Evolutionary conservation across 1,139 yeast species (phyloP).

Genomic region (Magnusiomyces fungicola): DNA sequence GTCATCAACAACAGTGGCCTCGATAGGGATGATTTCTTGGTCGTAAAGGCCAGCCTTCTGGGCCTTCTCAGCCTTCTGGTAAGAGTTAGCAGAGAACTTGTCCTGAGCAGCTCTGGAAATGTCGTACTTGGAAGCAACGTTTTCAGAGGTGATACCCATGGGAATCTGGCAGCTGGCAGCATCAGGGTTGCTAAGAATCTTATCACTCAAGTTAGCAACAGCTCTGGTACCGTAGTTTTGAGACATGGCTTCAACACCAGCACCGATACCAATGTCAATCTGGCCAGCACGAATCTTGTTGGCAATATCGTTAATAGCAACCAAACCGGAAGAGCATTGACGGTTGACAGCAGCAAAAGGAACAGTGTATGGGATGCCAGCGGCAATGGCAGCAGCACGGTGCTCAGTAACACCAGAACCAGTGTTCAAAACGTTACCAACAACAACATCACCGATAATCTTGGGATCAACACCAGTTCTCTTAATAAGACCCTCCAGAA

Average conservation of each 20-base stretch:
- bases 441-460: constrained; percentile 71
- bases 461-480: constrained; percentile 54
- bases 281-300: constrained; percentile 82
- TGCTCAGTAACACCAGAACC: constrained; percentile 94
- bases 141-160: constrained; percentile 89
- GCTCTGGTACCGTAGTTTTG: constrained; percentile 71
- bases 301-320: constrained; percentile 85
- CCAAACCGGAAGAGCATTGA: constrained; percentile 90
- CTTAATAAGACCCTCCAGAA: constrained; percentile 54
- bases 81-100: constrained; percentile 37
- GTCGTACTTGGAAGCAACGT: constrained; percentile 48
- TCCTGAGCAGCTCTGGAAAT: constrained; percentile 38
- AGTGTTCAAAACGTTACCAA: constrained; percentile 81
- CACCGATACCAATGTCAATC: constrained; percentile 84
- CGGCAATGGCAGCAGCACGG: constrained; percentile 68
- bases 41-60: constrained; percentile 63
- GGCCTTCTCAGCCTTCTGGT: constrained; percentile 68
- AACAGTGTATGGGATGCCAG: constrained; percentile 61
- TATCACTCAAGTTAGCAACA: constrained; percentile 53
- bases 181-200: constrained; percentile 38
- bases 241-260: constrained; percentile 92
- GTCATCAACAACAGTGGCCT: constrained; percentile 30
- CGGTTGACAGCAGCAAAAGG: constrained; percentile 83
- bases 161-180: constrained; percentile 68
- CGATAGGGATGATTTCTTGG: constrained; percentile 80